Base-by-base conservation (phyloP, 768 basidiomycete genomes). In the Xerocomus potaroensis region DNA sequence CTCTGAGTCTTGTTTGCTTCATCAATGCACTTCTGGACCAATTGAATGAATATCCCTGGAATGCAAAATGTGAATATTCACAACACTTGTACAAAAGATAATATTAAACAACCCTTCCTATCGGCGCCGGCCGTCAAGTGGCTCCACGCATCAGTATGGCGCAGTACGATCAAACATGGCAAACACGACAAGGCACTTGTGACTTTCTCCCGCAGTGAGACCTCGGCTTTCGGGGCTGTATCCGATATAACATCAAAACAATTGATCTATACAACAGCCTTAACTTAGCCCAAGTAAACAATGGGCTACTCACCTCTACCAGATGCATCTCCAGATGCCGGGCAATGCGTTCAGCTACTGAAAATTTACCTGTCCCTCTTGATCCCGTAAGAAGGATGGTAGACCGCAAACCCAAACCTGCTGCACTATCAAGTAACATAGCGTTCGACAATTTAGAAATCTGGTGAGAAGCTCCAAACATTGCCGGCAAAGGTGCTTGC, bases 241-340 rank as follows among this genome's bases (percentile, higher is more conserved):
- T 98, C 94, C 3, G 84, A 87, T 7, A 93, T 57, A 5, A 93
- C 57, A 44, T 90, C 80, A 61, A 81, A 97, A 61, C 91, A 94
- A 51, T 96, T 83, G 36, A 95, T 73, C 93, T 97, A 21, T 6
- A 46, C n/a, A 5, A 14, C 29, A 7, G 18, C 32, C 10, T 44
- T 34, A 32, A 47, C 11, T n/a, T 36, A 35, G 15, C 18, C 4
- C 3, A 22, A 0, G 23, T 15, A 18, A 14, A 14, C 1, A 33
- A 18, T 11, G 26, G 8, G 18, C 8, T 23, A 3, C 55, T 43
- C 3, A 88, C 93, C 75, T 92, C 88, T 11, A 89, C 72, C 0
- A 91, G 48, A 63, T 92, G 91, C 47, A 93, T 74, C 11, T 91
- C 91, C 3, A 91, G 66, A 4, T 67, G 67, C 38, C 75, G 73